Evolutionary conservation across 2,329 filamentous ascomycete species (phyloP).

Genomic region (Coleophoma eucalyptorum): DNA sequence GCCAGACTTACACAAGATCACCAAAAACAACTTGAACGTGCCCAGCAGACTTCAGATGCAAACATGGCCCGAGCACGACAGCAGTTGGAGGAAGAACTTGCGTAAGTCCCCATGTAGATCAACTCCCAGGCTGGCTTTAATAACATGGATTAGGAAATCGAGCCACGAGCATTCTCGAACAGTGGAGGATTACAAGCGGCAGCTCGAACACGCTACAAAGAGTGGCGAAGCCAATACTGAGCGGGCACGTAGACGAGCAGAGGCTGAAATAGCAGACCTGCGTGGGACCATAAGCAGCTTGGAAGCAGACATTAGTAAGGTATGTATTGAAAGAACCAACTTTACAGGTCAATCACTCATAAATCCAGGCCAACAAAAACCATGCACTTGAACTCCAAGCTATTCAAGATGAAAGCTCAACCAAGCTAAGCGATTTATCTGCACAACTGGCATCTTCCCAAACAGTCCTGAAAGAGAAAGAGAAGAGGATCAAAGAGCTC

Average conservation of each 20-base stretch:
- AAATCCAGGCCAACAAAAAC: conserved; percentile 50
- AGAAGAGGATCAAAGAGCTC: conserved; percentile 42
- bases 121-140: background rate
- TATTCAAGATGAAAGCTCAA: conserved; percentile 45
- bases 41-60: no score
- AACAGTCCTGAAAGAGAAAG: conserved; percentile 1
- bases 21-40: no score
- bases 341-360: background rate
- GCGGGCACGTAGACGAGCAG: conserved; percentile 42
- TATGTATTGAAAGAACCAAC: conserved; percentile 19
- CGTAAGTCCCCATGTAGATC: conserved; percentile 33
- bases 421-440: conserved; percentile 25
- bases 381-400: conserved; percentile 57
- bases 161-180: conserved; percentile 26
- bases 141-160: conserved; percentile 23
- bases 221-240: conserved; percentile 45
- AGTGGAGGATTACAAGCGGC: conserved; percentile 32
- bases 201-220: conserved; percentile 43
- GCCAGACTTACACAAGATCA: no score
- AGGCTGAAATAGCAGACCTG: conserved; percentile 61
- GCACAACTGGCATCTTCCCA: background rate
- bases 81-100: conserved; percentile 52
- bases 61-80: no score
- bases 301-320: conserved; percentile 60
- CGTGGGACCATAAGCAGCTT: conserved; percentile 56